Base-by-base conservation (phyloP, 2,329 filamentous ascomycete genomes). In the Sclerotinia glacialis region DNA sequence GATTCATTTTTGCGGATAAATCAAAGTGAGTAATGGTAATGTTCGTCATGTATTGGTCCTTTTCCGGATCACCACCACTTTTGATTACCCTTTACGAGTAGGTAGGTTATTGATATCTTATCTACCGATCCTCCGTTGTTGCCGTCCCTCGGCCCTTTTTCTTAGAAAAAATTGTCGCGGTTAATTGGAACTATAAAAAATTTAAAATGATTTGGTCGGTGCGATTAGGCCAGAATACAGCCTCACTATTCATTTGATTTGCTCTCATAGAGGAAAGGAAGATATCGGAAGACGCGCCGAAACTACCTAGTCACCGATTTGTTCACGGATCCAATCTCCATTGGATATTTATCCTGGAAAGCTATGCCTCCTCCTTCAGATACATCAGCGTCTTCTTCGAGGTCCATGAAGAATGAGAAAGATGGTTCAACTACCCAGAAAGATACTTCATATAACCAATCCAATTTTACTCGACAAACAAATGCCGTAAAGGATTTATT, bases 401-500 rank as follows among this genome's bases (percentile, higher is more conserved):
- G 12, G 21, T 54, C 61, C 14, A 26, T 3, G 28, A 46, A 46
- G 31, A n/a, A 49, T 23, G 37, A 44, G 58, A 63, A 61, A 37
- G 50, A 63, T 37, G 50, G 40, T 18, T 46, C 67, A 28, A 37
- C 26, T 31, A 16, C 28, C 7, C 26, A 54, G 40, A 55, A 55
- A 28, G 50, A 65, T 28, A 37, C 46, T 23, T 42, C 63, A 34
- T 65, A 65, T 42, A 60, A 65, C 18, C 65, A 67, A 61, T 64
- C 62, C 52, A 67, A 73, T 6, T 65, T 70, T 40, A 71, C 69
- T 12, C 60, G 66, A 55, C 67, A 69, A 52, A 69, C 69, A 28
- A 68, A 58, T 16, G 68, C 64, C 37, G 64, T 73, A 42, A 67
- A 58, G 50, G 66, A 74, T 50, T 68, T 75, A 58, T 76, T 76